Conservation (phyloP, 257 asterid genomes). For the Pogostemon cablin region DNA sequence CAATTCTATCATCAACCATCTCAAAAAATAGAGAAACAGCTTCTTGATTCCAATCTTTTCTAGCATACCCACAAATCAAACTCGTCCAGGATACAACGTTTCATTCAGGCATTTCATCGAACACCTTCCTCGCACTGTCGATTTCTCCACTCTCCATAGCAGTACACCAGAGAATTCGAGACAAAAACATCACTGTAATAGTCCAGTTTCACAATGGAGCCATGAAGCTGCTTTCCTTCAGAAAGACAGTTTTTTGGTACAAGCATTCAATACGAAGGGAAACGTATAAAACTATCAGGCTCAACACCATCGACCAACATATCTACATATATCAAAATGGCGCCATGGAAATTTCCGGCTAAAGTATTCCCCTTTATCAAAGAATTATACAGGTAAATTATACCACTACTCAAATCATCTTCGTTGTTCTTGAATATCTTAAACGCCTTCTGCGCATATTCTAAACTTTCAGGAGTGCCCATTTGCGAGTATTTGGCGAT, state of each 20-base stretch:
- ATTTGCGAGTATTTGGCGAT: conserved; percentile 44
- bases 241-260: conserved; percentile 43
- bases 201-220: conserved; percentile 49
- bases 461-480: conserved; percentile 49
- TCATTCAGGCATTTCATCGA: conserved; percentile 54
- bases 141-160: conserved; percentile 54
- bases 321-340: conserved; percentile 40
- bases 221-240: conserved; percentile 49
- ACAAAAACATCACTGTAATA: conserved; percentile 41
- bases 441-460: conserved; percentile 47
- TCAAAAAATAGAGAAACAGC: conserved; percentile 57
- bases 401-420: conserved; percentile 31
- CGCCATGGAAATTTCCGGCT: conserved; percentile 36
- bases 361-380: conserved; percentile 49
- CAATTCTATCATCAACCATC: conserved; percentile 47
- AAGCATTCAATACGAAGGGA: conserved; percentile 60
- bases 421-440: conserved; percentile 32
- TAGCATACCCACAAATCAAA: conserved; percentile 56
- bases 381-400: conserved; percentile 45
- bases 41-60: conserved; percentile 38
- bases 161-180: conserved; percentile 47
- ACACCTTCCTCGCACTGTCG: conserved; percentile 51
- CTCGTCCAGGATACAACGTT: conserved; percentile 66
- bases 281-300: conserved; percentile 56
- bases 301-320: conserved; percentile 44